These are phyloP conservation scores for Gypsophila paniculata DNA, from an alignment of 179 eudicot genomes.

Conservation along the genomic window DNA sequence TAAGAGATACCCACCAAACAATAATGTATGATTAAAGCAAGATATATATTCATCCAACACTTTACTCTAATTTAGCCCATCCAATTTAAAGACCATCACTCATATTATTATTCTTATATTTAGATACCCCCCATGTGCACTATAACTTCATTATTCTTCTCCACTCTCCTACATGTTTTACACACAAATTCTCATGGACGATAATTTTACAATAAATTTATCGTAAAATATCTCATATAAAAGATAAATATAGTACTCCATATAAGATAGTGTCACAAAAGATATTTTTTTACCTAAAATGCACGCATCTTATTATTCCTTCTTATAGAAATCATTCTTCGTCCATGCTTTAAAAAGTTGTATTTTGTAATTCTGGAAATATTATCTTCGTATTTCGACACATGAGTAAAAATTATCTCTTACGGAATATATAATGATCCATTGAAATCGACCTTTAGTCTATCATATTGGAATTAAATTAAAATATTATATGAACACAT, in stretches of 20 bases:
- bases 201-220: no score
- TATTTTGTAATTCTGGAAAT: no score
- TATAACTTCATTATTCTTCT: constrained; percentile 5
- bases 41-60: constrained; percentile 9
- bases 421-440: no score
- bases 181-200: no score
- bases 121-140: constrained; percentile 28
- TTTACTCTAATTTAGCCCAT: constrained; percentile 19
- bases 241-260: no score
- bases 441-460: no score
- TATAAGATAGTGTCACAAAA: no score
- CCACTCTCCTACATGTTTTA: constrained; percentile 9
- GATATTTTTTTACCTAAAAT: neutral
- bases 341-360: constrained; percentile 10
- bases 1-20: constrained; percentile 31
- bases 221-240: no score
- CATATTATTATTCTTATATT: constrained; percentile 20
- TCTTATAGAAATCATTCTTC: constrained; percentile 19
- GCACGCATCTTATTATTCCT: constrained; percentile 19
- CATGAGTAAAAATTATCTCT: no score
- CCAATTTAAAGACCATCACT: constrained; percentile 5
- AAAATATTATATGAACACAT: no score
- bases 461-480: no score
- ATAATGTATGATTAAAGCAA: constrained; percentile 29
- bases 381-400: no score